These are phyloP conservation scores for Xylaria palmicola DNA, from an alignment of 495 filamentous ascomycete genomes.

Conservation along the genomic window DNA sequence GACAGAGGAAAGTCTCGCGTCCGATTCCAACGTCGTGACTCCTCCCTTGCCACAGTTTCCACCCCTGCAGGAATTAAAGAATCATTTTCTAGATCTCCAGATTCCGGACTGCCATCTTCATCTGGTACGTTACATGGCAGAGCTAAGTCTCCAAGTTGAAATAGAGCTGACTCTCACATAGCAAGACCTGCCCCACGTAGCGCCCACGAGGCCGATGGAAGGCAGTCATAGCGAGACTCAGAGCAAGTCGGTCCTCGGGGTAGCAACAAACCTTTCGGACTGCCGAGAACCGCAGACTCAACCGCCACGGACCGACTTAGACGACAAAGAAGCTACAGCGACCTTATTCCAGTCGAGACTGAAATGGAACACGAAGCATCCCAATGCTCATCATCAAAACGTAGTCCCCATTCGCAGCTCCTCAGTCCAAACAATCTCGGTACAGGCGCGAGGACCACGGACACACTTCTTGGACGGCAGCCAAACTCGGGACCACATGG, in stretches of 20 bases:
- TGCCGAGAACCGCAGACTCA: background rate
- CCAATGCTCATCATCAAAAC: slow-evolving; percentile 21
- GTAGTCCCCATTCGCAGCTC: slow-evolving; percentile 20
- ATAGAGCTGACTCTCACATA: background rate
- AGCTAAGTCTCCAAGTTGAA: background rate
- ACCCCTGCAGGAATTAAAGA: background rate
- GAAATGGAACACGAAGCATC: slow-evolving; percentile 27
- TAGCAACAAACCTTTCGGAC: slow-evolving; percentile 18
- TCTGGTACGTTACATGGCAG: slow-evolving; percentile 19
- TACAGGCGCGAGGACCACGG: slow-evolving; percentile 19
- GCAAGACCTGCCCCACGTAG: background rate
- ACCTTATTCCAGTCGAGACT: slow-evolving; percentile 35
- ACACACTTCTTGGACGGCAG: slow-evolving; percentile 24
- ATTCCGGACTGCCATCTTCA: slow-evolving; percentile 30
- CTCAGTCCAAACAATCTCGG: slow-evolving; percentile 12
- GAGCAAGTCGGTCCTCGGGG: slow-evolving; percentile 12
- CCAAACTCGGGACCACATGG: slow-evolving; percentile 20
- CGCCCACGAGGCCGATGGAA: background rate
- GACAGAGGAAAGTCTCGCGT: slow-evolving; percentile 7
- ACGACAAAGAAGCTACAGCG: slow-evolving; percentile 25
- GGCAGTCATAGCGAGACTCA: background rate
- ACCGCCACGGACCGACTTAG: background rate
- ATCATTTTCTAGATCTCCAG: slow-evolving; percentile 25
- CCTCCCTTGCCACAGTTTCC: background rate
- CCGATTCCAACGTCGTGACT: slow-evolving; percentile 9